Evolutionary conservation across 2,329 filamentous ascomycete genomes (phyloP), one percentile per base, ranked within the genome.

Genomic region (Sclerotinia spermophila): DNA sequence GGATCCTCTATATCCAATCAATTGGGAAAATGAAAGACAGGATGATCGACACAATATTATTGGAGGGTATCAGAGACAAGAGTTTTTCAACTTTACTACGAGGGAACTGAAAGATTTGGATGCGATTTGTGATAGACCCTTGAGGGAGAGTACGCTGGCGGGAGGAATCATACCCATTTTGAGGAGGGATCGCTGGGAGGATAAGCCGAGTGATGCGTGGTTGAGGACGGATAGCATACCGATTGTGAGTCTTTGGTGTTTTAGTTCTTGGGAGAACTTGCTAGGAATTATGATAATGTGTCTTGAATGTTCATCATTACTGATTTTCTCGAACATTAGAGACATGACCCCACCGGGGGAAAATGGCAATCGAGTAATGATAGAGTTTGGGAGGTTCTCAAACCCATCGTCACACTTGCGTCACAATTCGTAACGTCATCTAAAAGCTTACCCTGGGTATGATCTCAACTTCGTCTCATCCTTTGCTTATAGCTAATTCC

Each of bases 301-400:
- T 65, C 35, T 13, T 40, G 10, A 30, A 13, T 24, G 4, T 53
- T 21, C 8, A 30, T n/a, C 3, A 7, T 40, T 17, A 5, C 45
- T 65, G 33, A 65, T n/a, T 53, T 5, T 53, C 21, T 3, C n/a
- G 45, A 4, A 8, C 3, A 7, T 24, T 53, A 65, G 62, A 65
- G 44, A 11, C 19, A 40, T 53, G 62, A 65, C 33, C 62, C 62
- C 15, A 21, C 21, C 2, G 62, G 45, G 13, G 62, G 62, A 65
- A 65, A 19, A 30, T 65, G 62, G 62, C 62, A 65, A 53, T 65
- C 62, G 45, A 65, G 62, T 24, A 65, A 65, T 8, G 62, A 65
- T 13, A 30, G n/a, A 53, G 62, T 65, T 24, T 65, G 62, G 62
- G 27, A 65, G 11, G 24, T 53, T 10, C 17, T 65, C 1, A 53